phyloP scores from a whole-genome alignment of 768 basidiomycete species.

The Hemileccinum impolitum region DNA sequence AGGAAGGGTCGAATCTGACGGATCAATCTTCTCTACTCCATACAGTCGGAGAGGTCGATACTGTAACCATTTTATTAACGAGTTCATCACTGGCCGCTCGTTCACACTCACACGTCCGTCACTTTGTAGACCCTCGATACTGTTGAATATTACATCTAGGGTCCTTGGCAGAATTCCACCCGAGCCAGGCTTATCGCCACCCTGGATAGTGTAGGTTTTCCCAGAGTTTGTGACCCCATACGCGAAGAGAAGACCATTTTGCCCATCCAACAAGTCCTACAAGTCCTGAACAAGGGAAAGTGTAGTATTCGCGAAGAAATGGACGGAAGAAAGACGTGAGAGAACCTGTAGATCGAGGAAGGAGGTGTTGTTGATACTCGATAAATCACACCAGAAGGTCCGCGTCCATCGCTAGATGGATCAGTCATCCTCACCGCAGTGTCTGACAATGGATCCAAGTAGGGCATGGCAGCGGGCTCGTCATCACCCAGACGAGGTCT shows the following conservation, averaged over 20 bases:
- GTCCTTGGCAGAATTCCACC: slow-evolving; percentile 87
- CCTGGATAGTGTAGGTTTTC: slow-evolving; percentile 97
- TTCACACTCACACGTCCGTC: slow-evolving; percentile 53
- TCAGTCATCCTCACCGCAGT: slow-evolving; percentile 81
- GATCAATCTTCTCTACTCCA: slow-evolving; percentile 66
- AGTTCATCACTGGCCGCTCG: neutral
- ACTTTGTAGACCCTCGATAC: slow-evolving; percentile 78
- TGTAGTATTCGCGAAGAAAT: slow-evolving; percentile 86
- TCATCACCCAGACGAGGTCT: slow-evolving; percentile 62
- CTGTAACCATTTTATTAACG: slow-evolving; percentile 35
- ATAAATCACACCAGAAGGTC: slow-evolving; percentile 47
- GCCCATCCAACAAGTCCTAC: slow-evolving; percentile 77
- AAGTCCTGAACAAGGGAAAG: slow-evolving; percentile 85
- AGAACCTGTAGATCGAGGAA: slow-evolving; percentile 78
- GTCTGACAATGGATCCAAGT: slow-evolving; percentile 67
- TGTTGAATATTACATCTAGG: slow-evolving; percentile 92
- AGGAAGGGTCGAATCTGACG: slow-evolving; percentile 42
- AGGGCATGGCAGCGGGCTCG: slow-evolving; percentile 52
- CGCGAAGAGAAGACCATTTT: slow-evolving; percentile 87
- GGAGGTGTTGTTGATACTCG: slow-evolving; percentile 57
- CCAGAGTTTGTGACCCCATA: slow-evolving; percentile 97
- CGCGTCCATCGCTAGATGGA: slow-evolving; percentile 39
- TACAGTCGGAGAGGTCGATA: slow-evolving; percentile 76
- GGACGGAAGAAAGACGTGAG: slow-evolving; percentile 69
- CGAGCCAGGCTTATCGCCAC: slow-evolving; percentile 61